phyloP scores from a whole-genome alignment of 495 filamentous ascomycete species.

The Aspergillus leporis region DNA sequence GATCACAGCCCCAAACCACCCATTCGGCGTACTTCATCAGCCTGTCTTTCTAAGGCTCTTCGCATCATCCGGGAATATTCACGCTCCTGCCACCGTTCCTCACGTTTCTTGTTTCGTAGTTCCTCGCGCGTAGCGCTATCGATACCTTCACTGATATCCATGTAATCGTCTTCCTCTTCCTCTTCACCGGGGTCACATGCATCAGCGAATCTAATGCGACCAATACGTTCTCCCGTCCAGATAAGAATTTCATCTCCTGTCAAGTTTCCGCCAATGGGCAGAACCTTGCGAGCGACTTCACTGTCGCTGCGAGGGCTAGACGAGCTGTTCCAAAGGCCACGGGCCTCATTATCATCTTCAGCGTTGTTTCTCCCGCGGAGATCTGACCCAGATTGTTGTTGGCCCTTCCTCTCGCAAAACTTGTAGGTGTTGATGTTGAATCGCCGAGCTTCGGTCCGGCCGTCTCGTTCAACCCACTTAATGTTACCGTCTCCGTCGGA shows the following conservation, averaged over 20 bases:
- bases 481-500: slow-evolving; percentile 81
- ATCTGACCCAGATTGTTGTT: neutral
- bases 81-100: slow-evolving; percentile 44
- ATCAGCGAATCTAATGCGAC: slow-evolving; percentile 64
- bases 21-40: slow-evolving; percentile 79
- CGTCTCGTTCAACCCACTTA: slow-evolving; percentile 92
- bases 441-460: slow-evolving; percentile 73
- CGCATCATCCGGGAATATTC: slow-evolving; percentile 72
- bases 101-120: slow-evolving; percentile 43
- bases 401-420: slow-evolving; percentile 7
- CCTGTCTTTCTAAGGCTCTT: slow-evolving; percentile 72
- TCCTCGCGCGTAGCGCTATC: slow-evolving; percentile 39
- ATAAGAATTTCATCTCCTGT: slow-evolving; percentile 65
- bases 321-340: slow-evolving; percentile 33
- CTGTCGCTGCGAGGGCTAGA: slow-evolving; percentile 24
- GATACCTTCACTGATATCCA: slow-evolving; percentile 35
- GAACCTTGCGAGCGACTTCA: slow-evolving; percentile 68
- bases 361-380: neutral
- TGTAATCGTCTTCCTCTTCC: slow-evolving; percentile 44
- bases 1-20: slow-evolving; percentile 60
- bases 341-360: slow-evolving; percentile 9
- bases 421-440: slow-evolving; percentile 62
- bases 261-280: slow-evolving; percentile 56
- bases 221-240: slow-evolving; percentile 81
- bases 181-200: slow-evolving; percentile 47